Evolutionary conservation across 2,329 filamentous ascomycete species (phyloP), one percentile per base, ranked within the genome.

Genomic region (Cercospora brassicicola): DNA sequence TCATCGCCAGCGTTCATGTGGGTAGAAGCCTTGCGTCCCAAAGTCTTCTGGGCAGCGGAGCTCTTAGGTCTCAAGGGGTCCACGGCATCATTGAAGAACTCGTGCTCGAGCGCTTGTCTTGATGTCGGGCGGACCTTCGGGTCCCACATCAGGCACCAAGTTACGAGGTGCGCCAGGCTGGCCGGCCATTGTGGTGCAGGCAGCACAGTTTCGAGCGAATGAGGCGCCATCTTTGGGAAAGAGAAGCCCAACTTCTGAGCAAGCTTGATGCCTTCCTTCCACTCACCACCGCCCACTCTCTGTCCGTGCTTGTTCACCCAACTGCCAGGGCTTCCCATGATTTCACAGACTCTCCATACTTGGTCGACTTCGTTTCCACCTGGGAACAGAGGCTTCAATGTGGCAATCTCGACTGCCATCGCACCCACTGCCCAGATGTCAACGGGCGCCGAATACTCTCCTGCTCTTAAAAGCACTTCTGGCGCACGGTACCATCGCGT

Each of bases 131-230:
- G 88, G 76, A 84, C 89, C 83, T 94, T 96, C 10, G 95, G 95
- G 80, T 99, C 95, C 95, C 95, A 99, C 91, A 98, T 95, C 73
- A 99, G 82, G 81, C 95, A 99, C 93, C 93, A 97, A 15, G 95
- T 99, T 67, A 99, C 95, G 77, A 99, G 98, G 67, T 96, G 89
- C 76, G 90, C 91, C 65, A 99, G 85, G 20, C 93, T 90, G 1
- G 90, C 82, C 5, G 95, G 95, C 95, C 95, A 99, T 77, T 97
- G 92, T 15, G 95, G 93, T 28, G 91, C 80, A 77, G 93, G 93
- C 7, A 99, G 85, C 72, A 98, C 95, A 4, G 93, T 96, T 74
- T 98, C 94, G 88, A 99, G 93, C 18, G 94, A 88, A 80, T 98
- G 95, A 61, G 95, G 95, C 23, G 95, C 94, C 95, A 99, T 98